A percentile compares a stretch with the other conserved stretches of the same genome.
These are phyloP conservation scores for Fusarium nurragi DNA, from an alignment of 2,329 filamentous ascomycete genomes.

Conservation along the genomic window DNA sequence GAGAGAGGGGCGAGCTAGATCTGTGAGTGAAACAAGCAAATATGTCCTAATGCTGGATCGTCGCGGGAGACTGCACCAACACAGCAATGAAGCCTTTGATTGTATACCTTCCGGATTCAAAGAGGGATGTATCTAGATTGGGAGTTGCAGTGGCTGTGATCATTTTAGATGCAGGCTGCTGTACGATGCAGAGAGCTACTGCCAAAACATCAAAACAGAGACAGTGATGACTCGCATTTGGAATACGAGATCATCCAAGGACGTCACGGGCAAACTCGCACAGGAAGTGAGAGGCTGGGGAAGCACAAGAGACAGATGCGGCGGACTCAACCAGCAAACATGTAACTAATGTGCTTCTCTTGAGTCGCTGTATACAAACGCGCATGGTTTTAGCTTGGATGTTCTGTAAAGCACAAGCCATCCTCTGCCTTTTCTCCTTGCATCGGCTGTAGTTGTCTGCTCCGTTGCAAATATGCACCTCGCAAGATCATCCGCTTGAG, in stretches of 20 bases:
- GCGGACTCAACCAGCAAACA: background rate
- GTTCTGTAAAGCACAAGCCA: background rate
- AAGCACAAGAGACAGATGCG: background rate
- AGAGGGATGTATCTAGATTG: background rate
- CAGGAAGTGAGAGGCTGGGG: background rate
- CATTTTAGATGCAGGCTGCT: background rate
- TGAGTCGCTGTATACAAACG: background rate
- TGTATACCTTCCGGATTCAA: conserved; percentile 7
- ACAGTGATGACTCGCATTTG: background rate
- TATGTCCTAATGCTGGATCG: conserved; percentile 7
- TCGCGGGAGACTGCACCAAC: background rate
- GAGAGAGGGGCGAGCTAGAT: background rate
- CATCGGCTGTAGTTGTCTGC: background rate
- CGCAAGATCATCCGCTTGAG: background rate
- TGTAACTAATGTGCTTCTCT: background rate
- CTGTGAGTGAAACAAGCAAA: background rate
- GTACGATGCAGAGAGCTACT: background rate
- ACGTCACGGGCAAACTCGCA: background rate
- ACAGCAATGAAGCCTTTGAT: background rate
- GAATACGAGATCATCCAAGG: background rate
- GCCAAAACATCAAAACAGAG: background rate
- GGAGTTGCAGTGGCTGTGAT: background rate
- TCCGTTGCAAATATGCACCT: background rate
- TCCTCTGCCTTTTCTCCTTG: background rate
- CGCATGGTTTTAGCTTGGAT: too few relatives aligned